Evolutionary conservation across 2,329 filamentous ascomycete genomes (phyloP), one percentile per base, ranked within the genome.

Genomic region (Fusarium sp.): DNA sequence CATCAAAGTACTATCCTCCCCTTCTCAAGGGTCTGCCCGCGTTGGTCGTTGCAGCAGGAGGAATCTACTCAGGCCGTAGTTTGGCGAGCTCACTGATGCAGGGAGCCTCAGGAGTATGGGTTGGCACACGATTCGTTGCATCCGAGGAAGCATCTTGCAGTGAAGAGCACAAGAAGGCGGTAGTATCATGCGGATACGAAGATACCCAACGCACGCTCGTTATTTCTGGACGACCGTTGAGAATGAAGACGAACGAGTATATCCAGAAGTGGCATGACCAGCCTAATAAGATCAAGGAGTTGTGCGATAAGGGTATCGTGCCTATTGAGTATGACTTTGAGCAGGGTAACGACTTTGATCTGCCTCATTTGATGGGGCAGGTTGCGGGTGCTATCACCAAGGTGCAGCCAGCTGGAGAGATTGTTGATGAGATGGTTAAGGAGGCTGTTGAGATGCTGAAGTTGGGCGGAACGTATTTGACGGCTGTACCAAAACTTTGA

Each of bases 291-390:
- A 92, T 98, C 75, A 89, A 87, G 81, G 86, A 88, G 79, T 83
- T 98, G 78, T 94, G 92, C 34, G 89, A 91, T 37, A 83, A 85
- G 71, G 95, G 95, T 1, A 81, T 97, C 30, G 91, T 97, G 65
- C 95, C 95, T 2, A 84, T 98, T 69, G 88, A 91, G 81, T 86
- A 93, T 77, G 95, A 98, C 77, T 84, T 97, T 75, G 93, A 97
- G 52, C 86, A 94, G 57, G 92, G 91, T 2, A 91, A 90, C 58
- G 94, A 97, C 42, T 83, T 97, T 14, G 95, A 98, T 76, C 84
- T 92, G 59, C 95, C 95, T 14, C 94, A 95, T 80, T 78, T 98
- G 76, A 98, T 98, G 95, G 95, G 95, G 2, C 94, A 97, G 82
- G 94, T 98, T 11, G 92, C 94, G 1, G 94, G 92, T 3, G 86